Evolutionary conservation across 495 filamentous ascomycete genomes (phyloP).

Genomic region (Aspergillus campestris): DNA sequence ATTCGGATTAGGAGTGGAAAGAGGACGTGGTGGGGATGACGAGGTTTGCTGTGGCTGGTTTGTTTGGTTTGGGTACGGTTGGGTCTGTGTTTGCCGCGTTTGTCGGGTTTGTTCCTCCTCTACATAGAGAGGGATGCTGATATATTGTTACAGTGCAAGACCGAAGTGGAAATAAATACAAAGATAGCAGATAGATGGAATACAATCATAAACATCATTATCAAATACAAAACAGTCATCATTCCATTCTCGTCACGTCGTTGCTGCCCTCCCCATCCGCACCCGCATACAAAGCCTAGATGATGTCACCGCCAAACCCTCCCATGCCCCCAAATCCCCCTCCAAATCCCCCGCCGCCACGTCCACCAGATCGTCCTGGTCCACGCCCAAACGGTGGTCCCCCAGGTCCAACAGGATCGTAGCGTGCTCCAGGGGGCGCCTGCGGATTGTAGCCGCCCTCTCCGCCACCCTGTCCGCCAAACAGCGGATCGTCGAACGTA

Average conservation of each 20-base stretch:
- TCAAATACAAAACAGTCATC: neutral
- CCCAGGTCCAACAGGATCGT: slow-evolving; percentile 82
- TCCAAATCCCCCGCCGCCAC: slow-evolving; percentile 21
- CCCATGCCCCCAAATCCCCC: slow-evolving; percentile 51
- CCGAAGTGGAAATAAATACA: no score
- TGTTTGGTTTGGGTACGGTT: slow-evolving; percentile 6
- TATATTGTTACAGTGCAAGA: no score
- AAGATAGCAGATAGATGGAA: no score
- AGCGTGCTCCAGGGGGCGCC: slow-evolving; percentile 51
- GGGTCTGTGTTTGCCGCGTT: no score
- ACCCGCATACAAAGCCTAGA: slow-evolving; percentile 32
- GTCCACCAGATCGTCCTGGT: slow-evolving; percentile 29
- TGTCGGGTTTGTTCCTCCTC: no score
- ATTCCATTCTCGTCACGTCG: neutral
- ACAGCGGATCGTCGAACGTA: slow-evolving; percentile 87
- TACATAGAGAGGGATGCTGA: no score
- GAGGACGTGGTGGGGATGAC: neutral
- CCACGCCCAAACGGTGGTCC: slow-evolving; percentile 42
- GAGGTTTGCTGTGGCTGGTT: slow-evolving; percentile 5
- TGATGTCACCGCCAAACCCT: slow-evolving; percentile 61
- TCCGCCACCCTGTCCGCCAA: slow-evolving; percentile 49
- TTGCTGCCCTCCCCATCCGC: neutral
- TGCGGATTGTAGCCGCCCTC: slow-evolving; percentile 35
- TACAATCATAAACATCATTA: slow-evolving; percentile 1
- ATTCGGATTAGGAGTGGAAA: neutral